phyloP scores from a whole-genome alignment of 2,329 filamentous ascomycete genomes.

The Thermothelomyces thermophilus region DNA sequence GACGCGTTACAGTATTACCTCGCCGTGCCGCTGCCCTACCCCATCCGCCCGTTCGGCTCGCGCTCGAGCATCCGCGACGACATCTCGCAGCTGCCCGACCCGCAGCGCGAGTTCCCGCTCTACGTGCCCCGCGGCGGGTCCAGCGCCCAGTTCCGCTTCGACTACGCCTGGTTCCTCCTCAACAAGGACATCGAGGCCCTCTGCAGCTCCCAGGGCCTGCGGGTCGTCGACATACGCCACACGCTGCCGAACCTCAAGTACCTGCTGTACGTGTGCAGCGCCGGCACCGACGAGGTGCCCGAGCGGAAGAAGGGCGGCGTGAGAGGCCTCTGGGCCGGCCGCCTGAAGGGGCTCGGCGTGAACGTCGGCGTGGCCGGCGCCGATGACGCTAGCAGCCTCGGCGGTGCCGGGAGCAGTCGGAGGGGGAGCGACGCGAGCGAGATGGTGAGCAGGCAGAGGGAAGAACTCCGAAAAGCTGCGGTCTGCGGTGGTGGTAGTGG shows the following conservation, averaged over 20 bases:
- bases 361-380: conserved; percentile 15
- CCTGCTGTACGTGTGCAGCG: conserved; percentile 80
- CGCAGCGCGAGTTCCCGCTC: conserved; percentile 72
- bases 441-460: conserved; percentile 33
- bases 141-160: conserved; percentile 79
- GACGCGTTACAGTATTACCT: conserved; percentile 78
- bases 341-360: conserved; percentile 32
- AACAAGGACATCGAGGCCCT: conserved; percentile 86
- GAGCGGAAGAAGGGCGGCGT: conserved; percentile 57
- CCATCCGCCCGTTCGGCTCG: conserved; percentile 65
- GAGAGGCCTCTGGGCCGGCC: conserved; percentile 49
- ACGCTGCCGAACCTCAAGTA: conserved; percentile 93
- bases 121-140: conserved; percentile 58
- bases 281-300: conserved; percentile 60
- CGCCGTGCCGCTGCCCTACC: conserved; percentile 70
- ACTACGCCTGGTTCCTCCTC: conserved; percentile 92
- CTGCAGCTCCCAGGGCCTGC: conserved; percentile 60
- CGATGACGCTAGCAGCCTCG: conserved; percentile 34
- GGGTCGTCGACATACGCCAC: conserved; percentile 83
- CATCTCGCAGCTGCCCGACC: conserved; percentile 51
- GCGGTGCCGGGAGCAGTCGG: conserved; percentile 35
- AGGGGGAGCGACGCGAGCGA: conserved; percentile 42
- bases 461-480: conserved; percentile 35
- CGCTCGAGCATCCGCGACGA: conserved; percentile 70
- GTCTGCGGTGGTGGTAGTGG: conserved; percentile 9